phyloP scores from a whole-genome alignment of 345 rosid species.

The Trapa bicornis region DNA sequence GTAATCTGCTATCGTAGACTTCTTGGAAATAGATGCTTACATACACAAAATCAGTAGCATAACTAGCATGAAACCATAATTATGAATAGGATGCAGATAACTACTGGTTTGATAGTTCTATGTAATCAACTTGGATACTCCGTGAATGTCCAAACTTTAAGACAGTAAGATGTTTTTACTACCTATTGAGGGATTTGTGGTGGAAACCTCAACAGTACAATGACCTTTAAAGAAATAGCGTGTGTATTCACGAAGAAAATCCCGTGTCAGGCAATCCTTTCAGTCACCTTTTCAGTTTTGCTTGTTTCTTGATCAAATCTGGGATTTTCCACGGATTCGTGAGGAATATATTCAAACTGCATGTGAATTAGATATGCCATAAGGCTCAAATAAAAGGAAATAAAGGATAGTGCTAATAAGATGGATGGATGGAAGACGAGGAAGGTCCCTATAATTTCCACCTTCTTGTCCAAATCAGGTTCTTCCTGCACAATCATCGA shows the following conservation, averaged over 20 bases:
- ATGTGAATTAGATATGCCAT: slow-evolving; percentile 5
- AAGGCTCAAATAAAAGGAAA: slow-evolving; percentile 9
- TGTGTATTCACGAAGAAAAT: too few species aligned
- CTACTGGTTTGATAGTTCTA: too few species aligned
- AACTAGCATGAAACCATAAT: background rate
- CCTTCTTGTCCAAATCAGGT: slow-evolving; percentile 37
- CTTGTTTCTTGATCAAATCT: slow-evolving; percentile 59
- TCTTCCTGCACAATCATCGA: slow-evolving; percentile 44
- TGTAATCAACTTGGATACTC: too few species aligned
- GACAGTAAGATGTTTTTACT: too few species aligned
- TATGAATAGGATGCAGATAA: too few species aligned
- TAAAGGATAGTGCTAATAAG: background rate
- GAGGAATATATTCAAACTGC: slow-evolving; percentile 32
- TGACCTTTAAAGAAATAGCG: too few species aligned
- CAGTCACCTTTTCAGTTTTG: slow-evolving; percentile 49
- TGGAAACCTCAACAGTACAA: too few species aligned
- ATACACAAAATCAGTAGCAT: background rate
- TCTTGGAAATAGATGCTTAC: background rate
- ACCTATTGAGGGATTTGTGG: too few species aligned
- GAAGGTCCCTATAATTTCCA: slow-evolving; percentile 10
- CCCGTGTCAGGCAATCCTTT: background rate
- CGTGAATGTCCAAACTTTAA: too few species aligned
- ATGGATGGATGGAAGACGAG: background rate
- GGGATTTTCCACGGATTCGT: slow-evolving; percentile 35
- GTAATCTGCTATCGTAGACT: background rate